Evolutionary conservation across 169 alveolate genomes (phyloP), one percentile per base, ranked within the genome.

Genomic region (Theileria annulata): DNA sequence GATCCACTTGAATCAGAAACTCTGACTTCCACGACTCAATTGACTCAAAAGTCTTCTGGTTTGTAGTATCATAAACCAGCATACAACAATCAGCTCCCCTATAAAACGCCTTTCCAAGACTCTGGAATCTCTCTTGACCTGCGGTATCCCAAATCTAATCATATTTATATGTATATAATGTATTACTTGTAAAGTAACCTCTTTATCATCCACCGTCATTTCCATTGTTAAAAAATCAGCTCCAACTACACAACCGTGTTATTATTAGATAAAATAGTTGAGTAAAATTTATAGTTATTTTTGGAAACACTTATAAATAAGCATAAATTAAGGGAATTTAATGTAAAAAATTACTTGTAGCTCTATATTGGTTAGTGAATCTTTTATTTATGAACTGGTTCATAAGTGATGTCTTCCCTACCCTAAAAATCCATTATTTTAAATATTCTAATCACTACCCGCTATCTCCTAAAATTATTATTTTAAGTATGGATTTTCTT

Each of bases 51-150:
- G 99, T 93, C 88, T 96, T 95, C 56, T 86, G 84, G 48, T 83
- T 88, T 23, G 97, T 94, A 74, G 93, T 89, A 81, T 97, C 99
- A 89, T 96, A 97, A 49, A 97, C 99, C 69, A 98, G 87, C 67
- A 96, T 98, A 88, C 99, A 98, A 87, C 99, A 96, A 84, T 98
- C 99, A 17, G 99, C 99, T 30, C 99, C 99, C 63, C 99, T 89
- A 86, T 98, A 98, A 86, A 98, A 98, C 35, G 99, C 99, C 48
- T 96, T 98, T 17, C 99, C 99, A 67, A 98, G 86, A 60, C 98
- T 93, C 89, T 98, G 97, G 91, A 97, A 98, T 68, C 99, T 91
- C 91, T 98, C 99, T 88, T 98, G 98, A 2, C 99, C 99, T 56
- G 99, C 99, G 23, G 99, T 98, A 77, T 98, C 99, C 99, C 96